Evolutionary conservation across 768 basidiomycete species (phyloP).

Genomic region (Kwoniella dejecticola): DNA sequence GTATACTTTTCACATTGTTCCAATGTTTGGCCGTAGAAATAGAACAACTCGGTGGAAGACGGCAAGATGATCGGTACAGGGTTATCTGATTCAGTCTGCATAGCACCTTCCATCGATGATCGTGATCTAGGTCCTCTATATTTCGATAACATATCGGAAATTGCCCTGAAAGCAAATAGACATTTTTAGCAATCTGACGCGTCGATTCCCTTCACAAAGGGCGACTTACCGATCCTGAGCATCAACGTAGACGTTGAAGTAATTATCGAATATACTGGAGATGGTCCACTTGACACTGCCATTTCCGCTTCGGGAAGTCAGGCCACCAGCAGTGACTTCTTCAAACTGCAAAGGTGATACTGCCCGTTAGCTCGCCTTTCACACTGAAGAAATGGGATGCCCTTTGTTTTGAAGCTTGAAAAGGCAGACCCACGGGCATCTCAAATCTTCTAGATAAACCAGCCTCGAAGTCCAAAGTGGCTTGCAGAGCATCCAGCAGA

Average conservation of each 20-base stretch:
- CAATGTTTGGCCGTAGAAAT: conserved; percentile 91
- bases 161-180: no score
- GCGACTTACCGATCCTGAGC: conserved; percentile 83
- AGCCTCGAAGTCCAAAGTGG: conserved; percentile 83
- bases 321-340: conserved; percentile 35
- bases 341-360: conserved; percentile 35
- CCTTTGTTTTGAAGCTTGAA: no score
- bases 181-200: neutral
- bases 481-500: conserved; percentile 81
- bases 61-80: conserved; percentile 71
- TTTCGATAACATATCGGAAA: conserved; percentile 84
- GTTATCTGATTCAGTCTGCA: conserved; percentile 58
- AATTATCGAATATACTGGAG: conserved; percentile 85
- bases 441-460: conserved; percentile 80
- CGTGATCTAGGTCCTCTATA: conserved; percentile 70
- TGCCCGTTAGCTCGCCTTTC: no score
- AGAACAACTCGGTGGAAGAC: conserved; percentile 94
- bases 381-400: no score
- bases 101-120: conserved; percentile 65
- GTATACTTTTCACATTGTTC: conserved; percentile 92
- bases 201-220: neutral
- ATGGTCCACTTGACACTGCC: conserved; percentile 63
- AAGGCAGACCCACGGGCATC: conserved; percentile 63
- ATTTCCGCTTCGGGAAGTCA: conserved; percentile 3
- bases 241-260: conserved; percentile 90